phyloP scores from a whole-genome alignment of 2,329 filamentous ascomycete species.

The Alternaria gansuensis region DNA sequence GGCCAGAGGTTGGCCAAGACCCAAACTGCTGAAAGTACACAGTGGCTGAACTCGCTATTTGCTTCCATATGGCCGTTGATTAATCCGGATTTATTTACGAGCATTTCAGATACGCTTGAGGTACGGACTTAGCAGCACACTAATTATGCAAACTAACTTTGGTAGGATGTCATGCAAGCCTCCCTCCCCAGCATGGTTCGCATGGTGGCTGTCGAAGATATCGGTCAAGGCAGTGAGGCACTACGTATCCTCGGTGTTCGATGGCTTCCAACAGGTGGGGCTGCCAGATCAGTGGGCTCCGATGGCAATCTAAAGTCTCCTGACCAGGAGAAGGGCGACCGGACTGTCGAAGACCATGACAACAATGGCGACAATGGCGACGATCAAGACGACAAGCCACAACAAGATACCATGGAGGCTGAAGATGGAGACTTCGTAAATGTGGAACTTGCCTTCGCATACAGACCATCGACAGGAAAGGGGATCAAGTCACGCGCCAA shows the following conservation, averaged over 20 bases:
- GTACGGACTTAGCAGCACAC: slow-evolving; percentile 22
- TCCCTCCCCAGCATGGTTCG: slow-evolving; percentile 73
- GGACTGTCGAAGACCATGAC: slow-evolving; percentile 59
- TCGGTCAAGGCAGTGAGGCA: slow-evolving; percentile 77
- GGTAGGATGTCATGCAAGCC: slow-evolving; percentile 77
- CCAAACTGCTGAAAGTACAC: slow-evolving; percentile 69
- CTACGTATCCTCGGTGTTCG: slow-evolving; percentile 74
- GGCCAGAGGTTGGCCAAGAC: slow-evolving; percentile 59
- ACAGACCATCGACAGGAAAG: slow-evolving; percentile 70
- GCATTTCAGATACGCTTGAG: slow-evolving; percentile 74
- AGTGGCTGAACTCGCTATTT: slow-evolving; percentile 76
- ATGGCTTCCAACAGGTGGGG: slow-evolving; percentile 76
- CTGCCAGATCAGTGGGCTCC: slow-evolving; percentile 66
- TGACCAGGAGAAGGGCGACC: slow-evolving; percentile 60
- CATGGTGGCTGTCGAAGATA: slow-evolving; percentile 79
- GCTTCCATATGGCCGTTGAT: slow-evolving; percentile 76
- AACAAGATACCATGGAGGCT: slow-evolving; percentile 67
- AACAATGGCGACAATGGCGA: slow-evolving; percentile 55
- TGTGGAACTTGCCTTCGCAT: slow-evolving; percentile 77
- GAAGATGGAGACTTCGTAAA: slow-evolving; percentile 83
- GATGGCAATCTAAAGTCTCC: slow-evolving; percentile 66
- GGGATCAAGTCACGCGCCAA: slow-evolving; percentile 70
- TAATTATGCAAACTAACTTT: slow-evolving; percentile 22
- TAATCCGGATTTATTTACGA: slow-evolving; percentile 77
- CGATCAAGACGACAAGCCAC: slow-evolving; percentile 45